Evolutionary conservation across 2,329 filamentous ascomycete species (phyloP).

Genomic region (Penicillium hordei): DNA sequence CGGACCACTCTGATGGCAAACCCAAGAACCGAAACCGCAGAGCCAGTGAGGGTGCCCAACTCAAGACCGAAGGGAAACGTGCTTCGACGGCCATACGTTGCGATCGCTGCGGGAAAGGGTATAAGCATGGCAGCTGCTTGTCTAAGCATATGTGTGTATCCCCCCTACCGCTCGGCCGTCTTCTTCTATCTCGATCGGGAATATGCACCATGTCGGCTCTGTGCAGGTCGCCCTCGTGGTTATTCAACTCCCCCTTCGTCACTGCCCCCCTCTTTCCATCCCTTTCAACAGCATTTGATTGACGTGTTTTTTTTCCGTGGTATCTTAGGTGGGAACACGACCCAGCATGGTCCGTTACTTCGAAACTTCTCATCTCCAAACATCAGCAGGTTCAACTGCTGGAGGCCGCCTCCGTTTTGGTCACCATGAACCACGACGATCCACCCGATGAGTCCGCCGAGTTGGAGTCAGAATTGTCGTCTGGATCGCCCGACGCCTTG

Average conservation of each 20-base stretch:
- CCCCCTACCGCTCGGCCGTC: slow-evolving; percentile 54
- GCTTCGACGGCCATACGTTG: slow-evolving; percentile 85
- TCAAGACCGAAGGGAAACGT: slow-evolving; percentile 79
- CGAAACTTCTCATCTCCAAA: slow-evolving; percentile 97
- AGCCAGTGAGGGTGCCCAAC: slow-evolving; percentile 82
- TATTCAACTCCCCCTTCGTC: slow-evolving; percentile 29
- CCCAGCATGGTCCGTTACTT: slow-evolving; percentile 95
- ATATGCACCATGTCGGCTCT: slow-evolving; percentile 42
- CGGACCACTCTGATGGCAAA: slow-evolving; percentile 40
- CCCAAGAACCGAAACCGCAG: slow-evolving; percentile 58
- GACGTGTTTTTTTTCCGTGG: slow-evolving; percentile 43
- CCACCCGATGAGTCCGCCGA: slow-evolving; percentile 65
- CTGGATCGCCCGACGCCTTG: slow-evolving; percentile 76
- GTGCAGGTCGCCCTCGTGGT: slow-evolving; percentile 42
- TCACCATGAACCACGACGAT: slow-evolving; percentile 76
- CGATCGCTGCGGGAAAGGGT: slow-evolving; percentile 98
- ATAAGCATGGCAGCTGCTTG: slow-evolving; percentile 99
- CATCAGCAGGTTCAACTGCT: slow-evolving; percentile 98
- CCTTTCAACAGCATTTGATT: slow-evolving; percentile 33
- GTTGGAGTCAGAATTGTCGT: slow-evolving; percentile 76
- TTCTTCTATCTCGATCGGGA: slow-evolving; percentile 40
- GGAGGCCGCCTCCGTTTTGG: slow-evolving; percentile 92
- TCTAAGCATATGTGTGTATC: slow-evolving; percentile 98
- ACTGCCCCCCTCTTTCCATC: slow-evolving; percentile 31
- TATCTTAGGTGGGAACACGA: slow-evolving; percentile 93